These are phyloP conservation scores for Fagopyrum homotropicum DNA, from an alignment of 148 eudicot genomes.

Conservation along the genomic window DNA sequence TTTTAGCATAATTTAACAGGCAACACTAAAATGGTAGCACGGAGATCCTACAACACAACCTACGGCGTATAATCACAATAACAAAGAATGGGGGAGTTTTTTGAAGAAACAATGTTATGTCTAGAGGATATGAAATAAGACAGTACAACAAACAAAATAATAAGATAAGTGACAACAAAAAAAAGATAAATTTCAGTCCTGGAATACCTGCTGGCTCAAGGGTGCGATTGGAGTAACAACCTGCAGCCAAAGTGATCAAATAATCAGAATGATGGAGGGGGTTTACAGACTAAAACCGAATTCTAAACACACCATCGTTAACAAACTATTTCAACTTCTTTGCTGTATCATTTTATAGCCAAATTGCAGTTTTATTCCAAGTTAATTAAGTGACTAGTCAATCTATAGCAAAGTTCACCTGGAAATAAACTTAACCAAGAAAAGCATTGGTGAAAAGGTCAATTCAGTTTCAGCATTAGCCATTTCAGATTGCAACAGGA, in stretches of 20 bases:
- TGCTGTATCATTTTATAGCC: background rate
- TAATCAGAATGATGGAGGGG: background rate
- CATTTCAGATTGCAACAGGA: background rate
- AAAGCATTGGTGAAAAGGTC: background rate
- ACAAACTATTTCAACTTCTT: background rate
- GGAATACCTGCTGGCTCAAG: slow-evolving; percentile 84
- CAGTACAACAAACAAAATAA: slow-evolving; percentile 2
- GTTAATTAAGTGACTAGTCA: background rate
- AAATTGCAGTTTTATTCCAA: background rate
- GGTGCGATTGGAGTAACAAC: slow-evolving; percentile 98
- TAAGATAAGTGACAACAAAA: background rate
- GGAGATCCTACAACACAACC: background rate
- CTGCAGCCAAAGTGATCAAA: slow-evolving; percentile 25
- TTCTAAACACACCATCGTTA: background rate
- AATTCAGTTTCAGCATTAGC: background rate
- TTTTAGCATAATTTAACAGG: background rate
- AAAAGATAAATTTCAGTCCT: slow-evolving; percentile 14
- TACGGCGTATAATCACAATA: background rate
- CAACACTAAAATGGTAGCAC: too few species aligned
- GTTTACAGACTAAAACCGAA: background rate
- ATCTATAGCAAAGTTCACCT: background rate
- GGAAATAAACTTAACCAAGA: background rate
- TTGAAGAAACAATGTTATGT: background rate
- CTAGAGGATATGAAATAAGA: background rate
- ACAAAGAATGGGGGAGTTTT: background rate